Evolutionary conservation across 768 basidiomycete genomes (phyloP).

Genomic region (Russula sp.): DNA sequence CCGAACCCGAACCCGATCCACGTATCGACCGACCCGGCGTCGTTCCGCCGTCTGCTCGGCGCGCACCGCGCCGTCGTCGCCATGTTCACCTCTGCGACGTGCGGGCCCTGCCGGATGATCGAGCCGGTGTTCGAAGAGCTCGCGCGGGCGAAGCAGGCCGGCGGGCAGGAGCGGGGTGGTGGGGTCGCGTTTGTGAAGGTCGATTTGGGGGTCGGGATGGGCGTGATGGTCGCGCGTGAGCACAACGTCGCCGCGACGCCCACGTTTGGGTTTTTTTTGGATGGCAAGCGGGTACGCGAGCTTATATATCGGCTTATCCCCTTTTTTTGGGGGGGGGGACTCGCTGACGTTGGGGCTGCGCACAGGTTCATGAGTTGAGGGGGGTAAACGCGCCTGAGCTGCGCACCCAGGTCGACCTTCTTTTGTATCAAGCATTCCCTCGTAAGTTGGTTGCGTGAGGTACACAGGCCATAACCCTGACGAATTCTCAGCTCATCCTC

Average conservation of each 20-base stretch:
- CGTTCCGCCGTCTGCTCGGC: slow-evolving; percentile 59
- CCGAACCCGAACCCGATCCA: slow-evolving; percentile 49
- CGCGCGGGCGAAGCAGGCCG: slow-evolving; percentile 49
- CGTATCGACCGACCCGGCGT: slow-evolving; percentile 65
- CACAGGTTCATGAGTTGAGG: slow-evolving; percentile 61
- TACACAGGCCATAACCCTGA: background rate
- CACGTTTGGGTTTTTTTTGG: slow-evolving; percentile 83
- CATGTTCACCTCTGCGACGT: slow-evolving; percentile 74
- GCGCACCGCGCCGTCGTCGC: slow-evolving; percentile 69
- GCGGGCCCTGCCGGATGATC: slow-evolving; percentile 77
- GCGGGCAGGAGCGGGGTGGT: slow-evolving; percentile 27
- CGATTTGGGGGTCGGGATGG: slow-evolving; percentile 68
- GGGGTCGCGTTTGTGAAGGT: slow-evolving; percentile 79
- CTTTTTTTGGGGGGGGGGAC: background rate
- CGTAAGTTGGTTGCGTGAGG: slow-evolving; percentile 45
- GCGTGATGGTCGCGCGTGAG: slow-evolving; percentile 50
- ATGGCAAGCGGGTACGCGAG: slow-evolving; percentile 57
- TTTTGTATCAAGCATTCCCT: slow-evolving; percentile 74
- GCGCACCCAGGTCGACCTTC: slow-evolving; percentile 62
- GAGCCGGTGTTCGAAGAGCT: slow-evolving; percentile 79
- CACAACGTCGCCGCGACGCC: slow-evolving; percentile 75
- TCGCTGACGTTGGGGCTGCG: background rate
- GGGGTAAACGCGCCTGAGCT: slow-evolving; percentile 69
- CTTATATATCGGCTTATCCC: background rate
- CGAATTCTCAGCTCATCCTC: slow-evolving; percentile 60